phyloP scores from a whole-genome alignment of 371 early-diverging fungal genomes.

The Pancytospora philotis region DNA sequence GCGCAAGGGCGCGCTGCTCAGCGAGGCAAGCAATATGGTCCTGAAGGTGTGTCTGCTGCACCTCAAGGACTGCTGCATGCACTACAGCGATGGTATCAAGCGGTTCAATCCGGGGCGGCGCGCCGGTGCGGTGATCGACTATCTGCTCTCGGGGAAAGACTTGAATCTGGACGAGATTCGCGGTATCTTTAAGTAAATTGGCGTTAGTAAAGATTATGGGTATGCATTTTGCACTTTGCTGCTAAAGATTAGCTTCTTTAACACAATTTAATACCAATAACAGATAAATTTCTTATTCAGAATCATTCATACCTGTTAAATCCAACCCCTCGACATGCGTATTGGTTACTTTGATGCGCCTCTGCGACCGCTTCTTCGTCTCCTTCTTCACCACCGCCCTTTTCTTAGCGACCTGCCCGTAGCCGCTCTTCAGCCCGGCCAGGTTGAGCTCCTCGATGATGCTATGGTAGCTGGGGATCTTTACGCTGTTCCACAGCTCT shows the following conservation, averaged over 20 bases:
- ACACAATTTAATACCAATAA: no score
- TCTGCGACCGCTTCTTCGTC: slow-evolving; percentile 50
- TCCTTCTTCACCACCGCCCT: slow-evolving; percentile 29
- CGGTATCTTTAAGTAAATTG: slow-evolving; percentile 22
- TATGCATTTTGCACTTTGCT: background rate
- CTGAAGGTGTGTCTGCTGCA: slow-evolving; percentile 29
- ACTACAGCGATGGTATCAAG: slow-evolving; percentile 10
- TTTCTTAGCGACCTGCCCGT: slow-evolving; percentile 40
- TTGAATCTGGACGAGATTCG: slow-evolving; percentile 13
- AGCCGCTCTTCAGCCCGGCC: slow-evolving; percentile 51
- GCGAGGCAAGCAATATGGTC: background rate
- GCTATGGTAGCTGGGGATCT: slow-evolving; percentile 55
- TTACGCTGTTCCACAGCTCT: slow-evolving; percentile 48
- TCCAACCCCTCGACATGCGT: slow-evolving; percentile 59
- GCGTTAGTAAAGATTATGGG: background rate
- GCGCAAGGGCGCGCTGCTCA: background rate
- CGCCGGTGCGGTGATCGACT: slow-evolving; percentile 5
- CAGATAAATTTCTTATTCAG: slow-evolving; percentile 2
- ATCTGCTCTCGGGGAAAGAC: slow-evolving; percentile 3
- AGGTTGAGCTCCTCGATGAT: slow-evolving; percentile 49
- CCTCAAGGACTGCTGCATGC: slow-evolving; percentile 17
- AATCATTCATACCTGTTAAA: slow-evolving; percentile 36
- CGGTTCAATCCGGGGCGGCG: background rate
- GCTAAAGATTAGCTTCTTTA: background rate
- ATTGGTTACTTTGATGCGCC: slow-evolving; percentile 61